Evolutionary conservation across 495 filamentous ascomycete species (phyloP).

Genomic region (Neurospora sp.): DNA sequence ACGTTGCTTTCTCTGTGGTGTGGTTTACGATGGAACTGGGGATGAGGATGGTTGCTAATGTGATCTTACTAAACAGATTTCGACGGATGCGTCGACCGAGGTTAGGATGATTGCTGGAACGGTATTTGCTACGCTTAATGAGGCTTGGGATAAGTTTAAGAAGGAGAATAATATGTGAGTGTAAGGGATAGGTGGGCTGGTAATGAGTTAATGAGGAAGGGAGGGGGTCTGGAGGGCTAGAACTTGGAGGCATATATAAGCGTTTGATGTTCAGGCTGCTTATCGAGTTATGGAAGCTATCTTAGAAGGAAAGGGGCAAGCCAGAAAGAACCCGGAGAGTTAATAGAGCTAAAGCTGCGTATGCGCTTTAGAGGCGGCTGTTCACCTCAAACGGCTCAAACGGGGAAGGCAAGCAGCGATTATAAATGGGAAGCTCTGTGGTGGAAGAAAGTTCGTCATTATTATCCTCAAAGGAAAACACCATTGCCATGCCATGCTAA

Average conservation of each 20-base stretch:
- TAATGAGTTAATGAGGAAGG: neutral
- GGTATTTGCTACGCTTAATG: constrained; percentile 89
- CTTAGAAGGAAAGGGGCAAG: neutral
- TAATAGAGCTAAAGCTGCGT: neutral
- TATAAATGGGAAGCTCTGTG: no score
- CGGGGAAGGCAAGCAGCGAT: no score
- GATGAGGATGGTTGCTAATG: neutral
- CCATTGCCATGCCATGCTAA: constrained; percentile 6
- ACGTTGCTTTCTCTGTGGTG: constrained; percentile 19
- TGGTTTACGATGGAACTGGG: constrained; percentile 1
- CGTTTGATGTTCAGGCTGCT: neutral
- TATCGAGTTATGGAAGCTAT: neutral
- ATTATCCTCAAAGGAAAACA: neutral
- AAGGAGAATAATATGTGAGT: constrained; percentile 69
- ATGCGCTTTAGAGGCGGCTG: no score
- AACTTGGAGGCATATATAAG: neutral
- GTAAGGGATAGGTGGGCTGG: no score
- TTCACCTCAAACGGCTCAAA: no score
- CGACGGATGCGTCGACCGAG: constrained; percentile 83
- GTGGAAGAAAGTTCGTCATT: neutral
- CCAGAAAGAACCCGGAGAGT: neutral
- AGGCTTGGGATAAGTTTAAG: constrained; percentile 98
- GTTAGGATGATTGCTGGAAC: constrained; percentile 83
- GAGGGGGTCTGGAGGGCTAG: neutral
- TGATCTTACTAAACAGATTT: constrained; percentile 46